Base-by-base conservation (phyloP, 1,284 basidiomycete species). In the Phylloporus sp. region DNA sequence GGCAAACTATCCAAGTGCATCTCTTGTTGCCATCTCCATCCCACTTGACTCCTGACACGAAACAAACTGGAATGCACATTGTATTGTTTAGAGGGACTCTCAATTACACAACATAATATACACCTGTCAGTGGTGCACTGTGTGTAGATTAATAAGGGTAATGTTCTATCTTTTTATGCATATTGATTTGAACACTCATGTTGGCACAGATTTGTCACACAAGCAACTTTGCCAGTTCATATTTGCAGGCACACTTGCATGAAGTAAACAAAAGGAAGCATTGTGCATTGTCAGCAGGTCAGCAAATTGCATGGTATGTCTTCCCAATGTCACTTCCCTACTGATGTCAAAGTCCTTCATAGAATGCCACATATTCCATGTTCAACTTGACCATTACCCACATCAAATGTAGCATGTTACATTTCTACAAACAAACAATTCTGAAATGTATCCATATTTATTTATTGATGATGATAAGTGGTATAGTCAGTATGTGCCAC, bases 1-100 rank as follows among this genome's bases (percentile, higher is more conserved):
- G 97, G 99, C 76, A 99, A 99, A 75, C 98, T 97, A 15, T 93
- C 93, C 52, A 98, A 98, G 91, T 93, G 24, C 17, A 44, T 55
- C 13, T 8, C 29, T 31, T 37, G 34, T 37, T 15, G 34, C 34
- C 34, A 37, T 37, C 10, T 8, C 34, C 18, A 26, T 24, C 2
- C 22, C n/a, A n/a, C 11, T 44, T 10, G 40, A n/a, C n/a, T n/a
- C n/a, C n/a, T n/a, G n/a, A n/a, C n/a, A n/a, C n/a, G n/a, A n/a
- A n/a, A n/a, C n/a, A n/a, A n/a, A n/a, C n/a, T n/a, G n/a, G n/a
- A n/a, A 75, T 96, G 98, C 72, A 97, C 96, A 0, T 80, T 94
- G 53, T 98, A 96, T 77, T 95, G 94, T 72, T 85, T 98, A 6
- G 86, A 94, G 11, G 96, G 96, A 12, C 82, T 97, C n/a, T 92